Evolutionary conservation across 306 rosid genomes (phyloP).

Genomic region (Fragaria vesca): DNA sequence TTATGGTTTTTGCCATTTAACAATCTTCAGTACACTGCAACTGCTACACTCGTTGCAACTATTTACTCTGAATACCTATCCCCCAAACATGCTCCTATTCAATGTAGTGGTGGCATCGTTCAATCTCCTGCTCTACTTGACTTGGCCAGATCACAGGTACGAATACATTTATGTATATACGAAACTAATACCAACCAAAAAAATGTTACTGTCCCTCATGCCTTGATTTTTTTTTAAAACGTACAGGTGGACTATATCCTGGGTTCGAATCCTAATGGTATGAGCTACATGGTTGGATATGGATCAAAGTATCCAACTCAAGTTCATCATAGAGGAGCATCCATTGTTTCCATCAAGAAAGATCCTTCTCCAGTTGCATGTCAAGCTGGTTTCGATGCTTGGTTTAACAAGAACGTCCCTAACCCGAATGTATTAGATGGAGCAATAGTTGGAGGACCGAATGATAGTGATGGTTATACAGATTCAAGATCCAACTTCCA

Average conservation of each 20-base stretch:
- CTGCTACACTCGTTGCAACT: constrained; percentile 44
- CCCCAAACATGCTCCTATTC: constrained; percentile 24
- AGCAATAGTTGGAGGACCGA: constrained; percentile 50
- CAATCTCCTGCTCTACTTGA: constrained; percentile 35
- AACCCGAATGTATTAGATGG: constrained; percentile 61
- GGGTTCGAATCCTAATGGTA: constrained; percentile 48
- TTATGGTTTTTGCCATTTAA: constrained; percentile 50
- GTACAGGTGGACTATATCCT: constrained; percentile 53
- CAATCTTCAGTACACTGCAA: constrained; percentile 51
- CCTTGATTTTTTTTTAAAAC: background rate
- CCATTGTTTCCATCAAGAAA: constrained; percentile 49
- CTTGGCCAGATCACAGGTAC: constrained; percentile 47
- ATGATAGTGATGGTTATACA: constrained; percentile 24
- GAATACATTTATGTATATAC: too few relatives aligned
- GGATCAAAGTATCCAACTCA: constrained; percentile 45
- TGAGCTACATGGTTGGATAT: constrained; percentile 74
- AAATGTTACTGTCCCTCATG: too few relatives aligned
- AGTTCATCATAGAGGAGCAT: constrained; percentile 69
- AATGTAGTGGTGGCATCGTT: constrained; percentile 26
- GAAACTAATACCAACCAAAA: too few relatives aligned
- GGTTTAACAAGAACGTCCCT: constrained; percentile 40
- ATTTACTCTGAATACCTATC: constrained; percentile 43
- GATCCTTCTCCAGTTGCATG: constrained; percentile 35
- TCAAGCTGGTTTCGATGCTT: constrained; percentile 35
- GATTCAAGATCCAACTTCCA: constrained; percentile 44